Evolutionary conservation across 306 rosid species (phyloP), one percentile per base, ranked within the genome.

Genomic region (Adenanthera pavonina): DNA sequence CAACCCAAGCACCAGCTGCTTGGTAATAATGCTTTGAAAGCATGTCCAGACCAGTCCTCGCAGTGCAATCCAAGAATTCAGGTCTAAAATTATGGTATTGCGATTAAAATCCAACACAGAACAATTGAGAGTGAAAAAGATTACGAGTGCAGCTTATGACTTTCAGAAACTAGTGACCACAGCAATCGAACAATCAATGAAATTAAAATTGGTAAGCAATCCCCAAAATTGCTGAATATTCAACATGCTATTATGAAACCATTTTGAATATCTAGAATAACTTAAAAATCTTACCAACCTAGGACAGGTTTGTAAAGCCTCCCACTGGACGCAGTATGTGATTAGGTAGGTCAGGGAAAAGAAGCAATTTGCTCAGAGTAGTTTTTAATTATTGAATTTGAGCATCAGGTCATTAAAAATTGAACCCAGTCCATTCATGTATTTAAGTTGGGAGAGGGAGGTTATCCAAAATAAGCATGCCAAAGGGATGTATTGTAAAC

Each of bases 41-140:
- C 98, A 95, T 95, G 83, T 95, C 99, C 75, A 95, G 84, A 81
- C 98, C 84, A 71, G 99, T 95, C 86, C 97, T 93, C 67, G 99
- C 99, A 46, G 99, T 95, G 90, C 98, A 95, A 79, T 95, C 99
- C 78, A 95, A 82, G 88, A 88, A 92, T 69, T 95, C 98, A 6
- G 99, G 99, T 82, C 99, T 95, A 97, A 87, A 91, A 81, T 68
- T 79, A 85, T 65, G 52, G 49, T 14, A 75, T 77, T 74, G 75
- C 60, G 74, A 77, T 81, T 36, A 80, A 86, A 19, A 69, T 20
- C 75, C 72, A 78, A 74, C 59, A 69, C 73, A 82, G 81, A 82
- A 44, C 64, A 78, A 41, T 30, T 59, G 44, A 71, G 76, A 41
- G 73, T 60, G 13, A 64, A 51, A 43, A 65, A 77, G 62, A 69